A percentile compares a stretch with the other conserved stretches of the same genome.
These are phyloP conservation scores for Tieghemiomyces parasiticus DNA, from an alignment of 192 early-diverging fungal genomes.

Conservation along the genomic window DNA sequence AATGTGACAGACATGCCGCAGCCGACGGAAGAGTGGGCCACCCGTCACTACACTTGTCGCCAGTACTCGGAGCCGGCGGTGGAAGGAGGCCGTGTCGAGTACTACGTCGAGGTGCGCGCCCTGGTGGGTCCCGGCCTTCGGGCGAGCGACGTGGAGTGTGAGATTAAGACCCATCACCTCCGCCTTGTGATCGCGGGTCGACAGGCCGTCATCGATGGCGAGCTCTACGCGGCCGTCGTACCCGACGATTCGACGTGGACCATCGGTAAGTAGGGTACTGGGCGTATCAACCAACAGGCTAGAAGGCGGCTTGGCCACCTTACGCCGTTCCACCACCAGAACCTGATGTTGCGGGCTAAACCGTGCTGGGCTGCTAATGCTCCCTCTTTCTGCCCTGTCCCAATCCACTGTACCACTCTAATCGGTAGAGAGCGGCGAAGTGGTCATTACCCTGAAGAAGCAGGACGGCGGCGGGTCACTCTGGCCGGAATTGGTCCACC, in stretches of 20 bases:
- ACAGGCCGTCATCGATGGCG: not conserved
- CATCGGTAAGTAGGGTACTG: not conserved
- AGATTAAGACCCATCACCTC: not conserved
- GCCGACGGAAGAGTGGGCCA: too few relatives aligned
- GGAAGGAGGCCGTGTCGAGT: constrained; percentile 20
- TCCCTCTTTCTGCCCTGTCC: not conserved
- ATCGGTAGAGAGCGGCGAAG: constrained; percentile 19
- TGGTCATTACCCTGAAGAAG: constrained; percentile 15
- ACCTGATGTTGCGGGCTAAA: too few relatives aligned
- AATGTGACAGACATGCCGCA: too few relatives aligned
- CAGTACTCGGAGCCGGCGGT: constrained; percentile 21
- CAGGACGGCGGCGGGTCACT: constrained; percentile 12
- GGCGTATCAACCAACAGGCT: too few relatives aligned
- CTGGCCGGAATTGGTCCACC: not conserved
- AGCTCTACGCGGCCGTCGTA: not conserved
- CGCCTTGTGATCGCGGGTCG: not conserved
- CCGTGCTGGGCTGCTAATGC: too few relatives aligned
- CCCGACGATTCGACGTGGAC: not conserved
- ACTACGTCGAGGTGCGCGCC: not conserved
- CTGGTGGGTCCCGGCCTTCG: constrained; percentile 12
- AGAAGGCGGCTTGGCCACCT: too few relatives aligned
- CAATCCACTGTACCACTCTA: constrained; percentile 13
- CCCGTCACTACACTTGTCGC: constrained; percentile 10
- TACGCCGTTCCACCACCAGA: too few relatives aligned
- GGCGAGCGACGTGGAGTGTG: constrained; percentile 21